Percentiles rank a stretch among this genome's conserved stretches.
These are phyloP conservation scores for Dactylellina cionopaga DNA, from an alignment of 2,329 filamentous ascomycete species.

Conservation along the genomic window DNA sequence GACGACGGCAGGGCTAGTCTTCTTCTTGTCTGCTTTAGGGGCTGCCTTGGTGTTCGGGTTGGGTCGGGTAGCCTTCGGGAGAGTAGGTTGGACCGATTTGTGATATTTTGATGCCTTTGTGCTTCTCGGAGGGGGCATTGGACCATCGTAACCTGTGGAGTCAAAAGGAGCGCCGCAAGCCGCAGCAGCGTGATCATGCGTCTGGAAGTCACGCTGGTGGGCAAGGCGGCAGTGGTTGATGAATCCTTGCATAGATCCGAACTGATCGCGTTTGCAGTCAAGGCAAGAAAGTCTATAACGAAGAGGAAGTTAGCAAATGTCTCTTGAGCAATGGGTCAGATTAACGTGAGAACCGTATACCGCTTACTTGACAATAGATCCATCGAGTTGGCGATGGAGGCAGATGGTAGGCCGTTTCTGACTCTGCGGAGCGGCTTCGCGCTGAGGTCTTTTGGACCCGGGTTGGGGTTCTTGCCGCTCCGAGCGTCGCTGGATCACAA, in stretches of 20 bases:
- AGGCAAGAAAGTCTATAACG: constrained; percentile 74
- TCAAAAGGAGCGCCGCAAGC: constrained; percentile 87
- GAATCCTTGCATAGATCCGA: constrained; percentile 97
- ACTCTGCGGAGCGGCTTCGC: constrained; percentile 71
- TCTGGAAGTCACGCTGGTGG: constrained; percentile 91
- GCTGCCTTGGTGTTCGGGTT: constrained; percentile 15
- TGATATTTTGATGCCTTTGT: constrained; percentile 39
- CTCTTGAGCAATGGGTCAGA: neutral
- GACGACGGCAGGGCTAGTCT: neutral
- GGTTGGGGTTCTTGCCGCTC: neutral
- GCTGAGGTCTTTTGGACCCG: constrained; percentile 64
- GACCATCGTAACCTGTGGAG: constrained; percentile 51
- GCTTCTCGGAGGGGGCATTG: constrained; percentile 35
- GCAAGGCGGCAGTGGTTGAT: constrained; percentile 99
- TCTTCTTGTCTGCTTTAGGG: constrained; percentile 29
- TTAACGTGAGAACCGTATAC: neutral
- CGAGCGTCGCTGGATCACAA: constrained; percentile 9
- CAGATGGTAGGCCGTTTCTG: constrained; percentile 83
- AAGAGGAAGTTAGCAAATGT: constrained; percentile 13
- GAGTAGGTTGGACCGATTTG: neutral
- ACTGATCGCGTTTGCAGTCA: constrained; percentile 88
- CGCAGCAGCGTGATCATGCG: constrained; percentile 90
- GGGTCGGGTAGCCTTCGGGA: constrained; percentile 4
- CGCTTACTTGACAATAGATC: constrained; percentile 76
- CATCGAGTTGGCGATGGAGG: constrained; percentile 85